Evolutionary conservation across 2,329 filamentous ascomycete species (phyloP).

Genomic region (Aspergillus latus): DNA sequence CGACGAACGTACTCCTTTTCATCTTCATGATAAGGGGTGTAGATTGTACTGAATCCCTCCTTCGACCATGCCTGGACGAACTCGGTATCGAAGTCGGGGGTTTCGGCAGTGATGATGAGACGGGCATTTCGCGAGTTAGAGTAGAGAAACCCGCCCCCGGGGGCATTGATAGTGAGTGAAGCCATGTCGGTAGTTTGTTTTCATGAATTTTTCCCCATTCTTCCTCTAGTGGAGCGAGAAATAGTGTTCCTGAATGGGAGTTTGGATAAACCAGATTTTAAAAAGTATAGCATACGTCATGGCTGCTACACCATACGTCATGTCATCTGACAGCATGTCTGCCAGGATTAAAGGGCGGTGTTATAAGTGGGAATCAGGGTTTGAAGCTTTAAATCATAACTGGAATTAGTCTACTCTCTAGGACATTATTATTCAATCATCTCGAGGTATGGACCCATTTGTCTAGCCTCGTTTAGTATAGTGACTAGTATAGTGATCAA

Average conservation of each 20-base stretch:
- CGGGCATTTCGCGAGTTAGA: slow-evolving; percentile 32
- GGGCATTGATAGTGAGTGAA: slow-evolving; percentile 34
- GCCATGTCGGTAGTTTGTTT: slow-evolving; percentile 26
- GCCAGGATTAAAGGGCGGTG: neutral
- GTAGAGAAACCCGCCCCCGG: slow-evolving; percentile 35
- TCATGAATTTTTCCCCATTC: too few relatives aligned
- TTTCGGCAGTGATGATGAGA: slow-evolving; percentile 36
- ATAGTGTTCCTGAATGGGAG: slow-evolving; percentile 2
- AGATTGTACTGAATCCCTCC: slow-evolving; percentile 61
- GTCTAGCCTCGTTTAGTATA: neutral
- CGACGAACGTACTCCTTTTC: slow-evolving; percentile 53
- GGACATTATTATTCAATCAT: neutral
- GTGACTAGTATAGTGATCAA: neutral
- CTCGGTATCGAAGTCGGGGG: slow-evolving; percentile 53
- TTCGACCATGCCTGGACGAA: slow-evolving; percentile 57
- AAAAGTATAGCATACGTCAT: slow-evolving; percentile 11
- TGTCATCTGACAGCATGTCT: slow-evolving; percentile 1
- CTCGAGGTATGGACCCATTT: too few relatives aligned
- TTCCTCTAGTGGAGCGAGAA: neutral
- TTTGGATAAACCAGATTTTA: neutral
- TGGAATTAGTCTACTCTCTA: neutral
- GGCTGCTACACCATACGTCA: slow-evolving; percentile 1
- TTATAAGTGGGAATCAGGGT: neutral
- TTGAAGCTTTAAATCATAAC: neutral
- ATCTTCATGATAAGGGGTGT: slow-evolving; percentile 55